A percentile compares a stretch with the other conserved stretches of the same genome.
Conservation (phyloP, 148 eudicot genomes). For the Nyssa sinensis region DNA sequence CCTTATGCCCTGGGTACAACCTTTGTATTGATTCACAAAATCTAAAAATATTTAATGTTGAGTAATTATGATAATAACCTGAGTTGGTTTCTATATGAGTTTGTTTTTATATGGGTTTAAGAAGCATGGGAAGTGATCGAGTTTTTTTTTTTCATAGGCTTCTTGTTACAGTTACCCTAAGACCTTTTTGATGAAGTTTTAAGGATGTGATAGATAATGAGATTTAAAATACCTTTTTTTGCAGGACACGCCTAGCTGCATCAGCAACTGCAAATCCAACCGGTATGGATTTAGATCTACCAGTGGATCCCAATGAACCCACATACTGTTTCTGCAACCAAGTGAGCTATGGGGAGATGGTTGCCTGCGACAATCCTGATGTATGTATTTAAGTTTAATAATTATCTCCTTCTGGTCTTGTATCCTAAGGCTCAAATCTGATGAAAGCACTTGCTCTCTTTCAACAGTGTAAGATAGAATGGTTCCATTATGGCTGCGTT, state of each 20-base stretch:
- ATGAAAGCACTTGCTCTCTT: slow-evolving; percentile 17
- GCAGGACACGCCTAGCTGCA: slow-evolving; percentile 75
- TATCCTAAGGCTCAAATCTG: neutral
- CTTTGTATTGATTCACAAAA: neutral
- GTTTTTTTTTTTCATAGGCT: neutral
- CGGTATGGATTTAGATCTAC: slow-evolving; percentile 90
- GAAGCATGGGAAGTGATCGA: no score
- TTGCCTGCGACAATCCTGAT: slow-evolving; percentile 87
- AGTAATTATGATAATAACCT: neutral
- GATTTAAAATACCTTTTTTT: slow-evolving; percentile 5
- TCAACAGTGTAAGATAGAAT: slow-evolving; percentile 58
- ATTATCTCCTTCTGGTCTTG: neutral
- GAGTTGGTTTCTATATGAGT: no score
- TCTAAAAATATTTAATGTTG: neutral
- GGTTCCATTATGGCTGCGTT: slow-evolving; percentile 61
- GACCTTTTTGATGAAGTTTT: neutral
- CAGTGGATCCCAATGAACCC: slow-evolving; percentile 98
- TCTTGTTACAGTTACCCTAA: neutral
- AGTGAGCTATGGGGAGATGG: slow-evolving; percentile 99
- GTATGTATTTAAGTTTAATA: slow-evolving; percentile 36
- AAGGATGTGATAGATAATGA: slow-evolving; percentile 2
- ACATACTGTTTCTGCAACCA: slow-evolving; percentile 96
- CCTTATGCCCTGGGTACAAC: no score
- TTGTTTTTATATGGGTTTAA: neutral
- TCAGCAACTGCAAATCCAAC: slow-evolving; percentile 55